Conservation (phyloP, 176 grass and related monocot genomes). For the Alloteropsis semialata region DNA sequence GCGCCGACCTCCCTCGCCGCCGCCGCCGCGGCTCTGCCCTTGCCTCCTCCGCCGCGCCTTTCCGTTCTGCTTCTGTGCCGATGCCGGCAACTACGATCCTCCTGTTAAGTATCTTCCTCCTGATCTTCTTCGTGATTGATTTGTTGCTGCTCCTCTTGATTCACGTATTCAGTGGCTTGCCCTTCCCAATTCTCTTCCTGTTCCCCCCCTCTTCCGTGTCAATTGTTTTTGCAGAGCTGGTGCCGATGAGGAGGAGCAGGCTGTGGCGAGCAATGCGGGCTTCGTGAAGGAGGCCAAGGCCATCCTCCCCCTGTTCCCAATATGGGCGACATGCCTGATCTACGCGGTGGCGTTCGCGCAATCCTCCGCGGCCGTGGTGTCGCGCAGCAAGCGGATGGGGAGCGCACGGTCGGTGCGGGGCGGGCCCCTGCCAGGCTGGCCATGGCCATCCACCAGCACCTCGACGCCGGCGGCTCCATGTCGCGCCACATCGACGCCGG, state of each 20-base stretch:
- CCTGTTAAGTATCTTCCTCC: too few species aligned
- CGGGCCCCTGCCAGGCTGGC: constrained; percentile 77
- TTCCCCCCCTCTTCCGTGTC: not conserved
- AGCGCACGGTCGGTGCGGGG: constrained; percentile 50
- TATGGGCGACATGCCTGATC: constrained; percentile 61
- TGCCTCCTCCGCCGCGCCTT: too few species aligned
- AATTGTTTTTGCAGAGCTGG: not conserved
- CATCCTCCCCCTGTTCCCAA: constrained; percentile 43
- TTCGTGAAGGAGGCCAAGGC: constrained; percentile 24
- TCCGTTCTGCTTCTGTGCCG: too few species aligned
- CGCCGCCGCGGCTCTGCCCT: too few species aligned
- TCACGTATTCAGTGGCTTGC: too few species aligned
- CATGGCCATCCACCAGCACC: constrained; percentile 91
- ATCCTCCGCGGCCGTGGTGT: constrained; percentile 38
- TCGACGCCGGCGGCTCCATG: constrained; percentile 89
- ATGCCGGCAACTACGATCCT: too few species aligned
- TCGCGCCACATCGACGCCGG: constrained; percentile 64
- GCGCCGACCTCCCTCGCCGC: too few species aligned
- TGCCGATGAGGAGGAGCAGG: constrained; percentile 17
- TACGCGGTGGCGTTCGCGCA: constrained; percentile 56
- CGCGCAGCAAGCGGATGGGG: constrained; percentile 64
- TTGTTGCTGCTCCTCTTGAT: too few species aligned
- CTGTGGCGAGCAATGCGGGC: not conserved
- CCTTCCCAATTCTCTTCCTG: too few species aligned
- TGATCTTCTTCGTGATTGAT: too few species aligned